Evolutionary conservation across 352 stramenopile genomes (phyloP).

Genomic region (Albugo laibachii): DNA sequence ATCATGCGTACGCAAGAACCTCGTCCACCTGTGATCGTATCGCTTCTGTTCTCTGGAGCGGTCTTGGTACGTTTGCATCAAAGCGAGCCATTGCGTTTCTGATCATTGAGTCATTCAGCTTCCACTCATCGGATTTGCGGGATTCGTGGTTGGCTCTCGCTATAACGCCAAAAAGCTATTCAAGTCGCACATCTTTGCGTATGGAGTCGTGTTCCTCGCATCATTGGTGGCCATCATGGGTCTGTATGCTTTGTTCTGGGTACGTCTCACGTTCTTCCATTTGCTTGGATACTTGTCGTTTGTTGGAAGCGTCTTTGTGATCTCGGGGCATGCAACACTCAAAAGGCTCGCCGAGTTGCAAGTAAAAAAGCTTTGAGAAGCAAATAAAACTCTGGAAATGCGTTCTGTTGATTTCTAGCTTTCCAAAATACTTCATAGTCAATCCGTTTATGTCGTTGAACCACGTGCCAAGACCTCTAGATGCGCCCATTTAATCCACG

Average conservation of each 20-base stretch:
- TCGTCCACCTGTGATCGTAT: slow-evolving; percentile 40
- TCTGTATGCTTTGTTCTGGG: slow-evolving; percentile 76
- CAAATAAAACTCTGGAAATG: too few relatives aligned
- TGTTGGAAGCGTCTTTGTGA: slow-evolving; percentile 29
- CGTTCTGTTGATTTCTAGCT: too few relatives aligned
- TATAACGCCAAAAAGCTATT: slow-evolving; percentile 58
- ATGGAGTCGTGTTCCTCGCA: slow-evolving; percentile 46
- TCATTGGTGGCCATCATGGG: slow-evolving; percentile 50
- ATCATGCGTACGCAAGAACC: slow-evolving; percentile 62
- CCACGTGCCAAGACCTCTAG: slow-evolving; percentile 55
- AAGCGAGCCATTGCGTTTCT: background rate
- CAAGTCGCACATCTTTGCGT: slow-evolving; percentile 33
- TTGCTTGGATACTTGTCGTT: slow-evolving; percentile 54
- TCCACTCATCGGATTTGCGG: slow-evolving; percentile 35
- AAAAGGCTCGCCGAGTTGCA: slow-evolving; percentile 26
- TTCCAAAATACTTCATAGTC: too few relatives aligned
- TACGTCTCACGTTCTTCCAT: slow-evolving; percentile 77
- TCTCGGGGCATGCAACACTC: slow-evolving; percentile 55
- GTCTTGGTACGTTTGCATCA: slow-evolving; percentile 19
- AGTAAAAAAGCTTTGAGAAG: too few relatives aligned
- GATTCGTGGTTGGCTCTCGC: slow-evolving; percentile 32
- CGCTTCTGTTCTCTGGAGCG: slow-evolving; percentile 38
- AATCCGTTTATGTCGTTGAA: too few relatives aligned
- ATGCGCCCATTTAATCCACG: slow-evolving; percentile 97
- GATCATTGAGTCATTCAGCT: slow-evolving; percentile 4